Percentiles rank a stretch among this genome's conserved stretches.
Evolutionary conservation across 805 yeast species (phyloP).

Genomic region (Sugiyamaella americana): DNA sequence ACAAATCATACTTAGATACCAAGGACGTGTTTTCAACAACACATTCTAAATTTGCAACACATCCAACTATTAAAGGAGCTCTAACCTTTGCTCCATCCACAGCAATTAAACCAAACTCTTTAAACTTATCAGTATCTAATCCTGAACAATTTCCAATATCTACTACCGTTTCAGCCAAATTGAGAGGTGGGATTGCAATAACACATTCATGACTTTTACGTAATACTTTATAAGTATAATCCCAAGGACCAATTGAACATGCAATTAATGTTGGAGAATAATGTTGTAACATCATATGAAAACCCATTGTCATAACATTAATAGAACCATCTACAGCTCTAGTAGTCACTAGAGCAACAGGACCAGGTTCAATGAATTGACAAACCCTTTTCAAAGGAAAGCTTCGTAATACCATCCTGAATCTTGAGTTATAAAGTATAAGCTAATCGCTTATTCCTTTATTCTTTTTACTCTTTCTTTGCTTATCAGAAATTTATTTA

Average conservation of each 20-base stretch:
- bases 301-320: slow-evolving; percentile 16
- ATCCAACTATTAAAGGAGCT: slow-evolving; percentile 10
- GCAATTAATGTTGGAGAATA: slow-evolving; percentile 13
- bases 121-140: slow-evolving; percentile 9
- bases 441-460: too few species aligned
- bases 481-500: too few species aligned
- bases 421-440: too few species aligned
- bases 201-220: slow-evolving; percentile 12
- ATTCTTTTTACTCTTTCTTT: too few species aligned
- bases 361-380: slow-evolving; percentile 13
- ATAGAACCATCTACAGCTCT: not conserved
- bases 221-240: slow-evolving; percentile 9
- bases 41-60: slow-evolving; percentile 12
- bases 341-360: slow-evolving; percentile 12
- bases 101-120: slow-evolving; percentile 2
- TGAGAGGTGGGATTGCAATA: slow-evolving; percentile 9
- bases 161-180: slow-evolving; percentile 11
- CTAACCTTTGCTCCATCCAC: slow-evolving; percentile 5
- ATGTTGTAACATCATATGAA: slow-evolving; percentile 13
- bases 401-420: slow-evolving; percentile 3
- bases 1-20: slow-evolving; percentile 7
- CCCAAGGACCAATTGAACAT: slow-evolving; percentile 13
- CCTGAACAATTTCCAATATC: slow-evolving; percentile 17
- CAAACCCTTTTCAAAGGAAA: slow-evolving; percentile 12
- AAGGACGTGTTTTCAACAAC: slow-evolving; percentile 11